Evolutionary conservation across 2,329 filamentous ascomycete genomes (phyloP).

Genomic region (Aspergillus pseudonomiae): DNA sequence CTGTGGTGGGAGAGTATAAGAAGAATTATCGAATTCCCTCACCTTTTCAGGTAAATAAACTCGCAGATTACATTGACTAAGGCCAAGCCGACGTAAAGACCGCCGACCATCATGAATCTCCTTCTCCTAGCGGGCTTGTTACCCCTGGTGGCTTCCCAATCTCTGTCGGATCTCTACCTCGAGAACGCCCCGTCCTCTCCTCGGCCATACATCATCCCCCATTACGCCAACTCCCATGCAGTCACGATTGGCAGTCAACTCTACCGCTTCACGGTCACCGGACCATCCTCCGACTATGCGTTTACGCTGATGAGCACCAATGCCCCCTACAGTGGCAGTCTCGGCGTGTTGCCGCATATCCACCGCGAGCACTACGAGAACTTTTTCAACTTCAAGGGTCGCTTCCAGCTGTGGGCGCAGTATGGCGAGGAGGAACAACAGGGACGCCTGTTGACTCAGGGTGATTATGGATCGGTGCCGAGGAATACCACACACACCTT

Average conservation of each 20-base stretch:
- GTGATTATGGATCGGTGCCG: conserved; percentile 52
- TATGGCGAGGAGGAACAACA: conserved; percentile 37
- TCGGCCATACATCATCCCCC: conserved; percentile 41
- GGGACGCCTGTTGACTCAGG: conserved; percentile 45
- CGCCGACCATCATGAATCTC: conserved; percentile 8
- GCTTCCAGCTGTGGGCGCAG: conserved; percentile 51
- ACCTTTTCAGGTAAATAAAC: not conserved
- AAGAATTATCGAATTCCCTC: not conserved
- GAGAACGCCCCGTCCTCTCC: conserved; percentile 35
- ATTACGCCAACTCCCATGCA: conserved; percentile 36
- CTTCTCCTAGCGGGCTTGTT: conserved; percentile 9
- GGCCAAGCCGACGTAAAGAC: not conserved
- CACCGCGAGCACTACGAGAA: conserved; percentile 51
- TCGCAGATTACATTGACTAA: not conserved
- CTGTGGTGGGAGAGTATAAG: not conserved
- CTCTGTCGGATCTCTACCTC: conserved; percentile 28
- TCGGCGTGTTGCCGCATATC: conserved; percentile 50
- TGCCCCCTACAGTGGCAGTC: conserved; percentile 37
- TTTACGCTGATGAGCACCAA: conserved; percentile 52
- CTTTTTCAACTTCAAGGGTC: conserved; percentile 51
- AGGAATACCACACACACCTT: conserved; percentile 53
- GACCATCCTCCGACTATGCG: conserved; percentile 48
- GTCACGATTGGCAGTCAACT: conserved; percentile 41
- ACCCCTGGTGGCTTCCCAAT: conserved; percentile 7
- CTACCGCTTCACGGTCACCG: conserved; percentile 50